Percentiles rank a stretch among this genome's conserved stretches.
These are phyloP conservation scores for Trematosphaeria pertusa DNA, from an alignment of 2,329 filamentous ascomycete species.

Conservation along the genomic window DNA sequence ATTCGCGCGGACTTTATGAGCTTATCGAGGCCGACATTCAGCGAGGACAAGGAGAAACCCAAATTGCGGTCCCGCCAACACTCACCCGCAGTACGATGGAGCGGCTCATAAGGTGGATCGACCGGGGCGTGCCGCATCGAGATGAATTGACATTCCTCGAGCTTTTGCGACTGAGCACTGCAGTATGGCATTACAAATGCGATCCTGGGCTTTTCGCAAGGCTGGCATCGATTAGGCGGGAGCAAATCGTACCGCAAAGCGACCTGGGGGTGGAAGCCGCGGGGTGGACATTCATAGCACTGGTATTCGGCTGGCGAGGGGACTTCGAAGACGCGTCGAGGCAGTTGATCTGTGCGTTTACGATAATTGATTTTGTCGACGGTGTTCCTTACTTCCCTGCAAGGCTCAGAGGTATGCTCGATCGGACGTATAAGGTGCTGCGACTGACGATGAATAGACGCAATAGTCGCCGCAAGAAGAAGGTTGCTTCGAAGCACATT, in stretches of 20 bases:
- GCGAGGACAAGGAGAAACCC: not conserved
- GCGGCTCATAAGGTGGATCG: constrained; percentile 1
- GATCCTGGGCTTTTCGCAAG: not conserved
- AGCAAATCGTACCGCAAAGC: not conserved
- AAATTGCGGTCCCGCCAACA: not conserved
- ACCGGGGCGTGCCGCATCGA: not conserved
- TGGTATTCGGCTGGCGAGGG: not conserved
- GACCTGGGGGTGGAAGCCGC: not conserved
- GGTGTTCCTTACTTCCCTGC: not conserved
- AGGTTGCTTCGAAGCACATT: not conserved
- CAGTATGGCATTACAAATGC: constrained; percentile 1
- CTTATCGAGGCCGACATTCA: not conserved
- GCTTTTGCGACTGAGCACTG: not conserved
- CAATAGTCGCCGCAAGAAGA: not conserved
- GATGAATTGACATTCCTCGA: not conserved
- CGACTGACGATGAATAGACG: not conserved
- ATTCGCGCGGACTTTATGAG: not conserved
- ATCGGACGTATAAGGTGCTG: not conserved
- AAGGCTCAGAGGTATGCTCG: not conserved
- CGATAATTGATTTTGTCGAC: not conserved
- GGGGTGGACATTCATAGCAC: not conserved
- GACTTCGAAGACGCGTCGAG: not conserved
- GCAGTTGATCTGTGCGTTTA: not conserved
- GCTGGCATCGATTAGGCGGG: not conserved
- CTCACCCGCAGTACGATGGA: not conserved